Base-by-base conservation (phyloP, 371 early-diverging fungal species). In the Rhizomucor pusillus region DNA sequence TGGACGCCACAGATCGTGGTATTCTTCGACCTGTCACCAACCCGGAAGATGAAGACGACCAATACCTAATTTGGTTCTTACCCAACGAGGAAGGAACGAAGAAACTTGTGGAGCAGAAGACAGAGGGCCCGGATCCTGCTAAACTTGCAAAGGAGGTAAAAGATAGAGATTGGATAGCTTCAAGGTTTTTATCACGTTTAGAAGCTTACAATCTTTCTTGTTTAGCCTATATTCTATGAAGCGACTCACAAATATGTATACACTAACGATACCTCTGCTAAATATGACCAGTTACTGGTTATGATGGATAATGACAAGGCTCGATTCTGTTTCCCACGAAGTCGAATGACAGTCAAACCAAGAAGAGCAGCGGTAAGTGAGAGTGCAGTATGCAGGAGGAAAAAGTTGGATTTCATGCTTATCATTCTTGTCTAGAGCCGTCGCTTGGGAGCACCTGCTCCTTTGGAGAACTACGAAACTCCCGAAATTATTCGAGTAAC, bases 11-110 rank as follows among this genome's bases (percentile, higher is more conserved):
- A 1, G 74, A 81, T 19, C 79, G 73, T 48, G 84, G 85, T 44
- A 77, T 84, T 36, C 60, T 86, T 57, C 71, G 75, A 35, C 82
- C 84, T 0, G 68, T 87, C 56, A 70, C 79, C 43, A 74, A 77
- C 46, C 77, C 75, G 60, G 51, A 83, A 62, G 73, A 81, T 65
- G 56, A 79, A 60, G 59, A 66, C 47, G 63, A 81, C 63, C 69
- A 65, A 6, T 79, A 73, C 43, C 54, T 79, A 25, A 73, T 71
- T 1, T 75, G 75, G 72, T 79, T 73, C 57, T 59, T 79, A 48
- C 79, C 79, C 43, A 68, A 79, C 37, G 47, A 59, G 22, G 63
- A 69, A 1, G 67, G 69, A 19, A 62, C 70, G 29, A 44, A 62
- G 47, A 29, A 60, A 47, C 43, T 79, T 5, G 66, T 71, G 16